Base-by-base conservation (phyloP, 116 monocot species). In the Phalaenopsis hybrid region DNA sequence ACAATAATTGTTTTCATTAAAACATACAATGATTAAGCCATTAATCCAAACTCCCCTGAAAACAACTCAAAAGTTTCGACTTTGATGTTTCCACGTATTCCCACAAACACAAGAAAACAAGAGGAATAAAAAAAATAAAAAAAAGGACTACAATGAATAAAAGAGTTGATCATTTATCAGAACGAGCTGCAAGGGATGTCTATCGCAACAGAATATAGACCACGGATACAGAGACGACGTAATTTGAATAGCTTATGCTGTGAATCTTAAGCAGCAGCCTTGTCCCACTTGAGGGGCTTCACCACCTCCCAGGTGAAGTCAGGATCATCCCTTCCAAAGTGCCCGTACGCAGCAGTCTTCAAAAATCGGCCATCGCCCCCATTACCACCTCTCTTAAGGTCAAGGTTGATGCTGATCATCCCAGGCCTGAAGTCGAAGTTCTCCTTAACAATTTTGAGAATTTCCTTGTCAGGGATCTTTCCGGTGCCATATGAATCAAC, bases 301-400 rank as follows among this genome's bases (percentile, higher is more conserved):
- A 93, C 93, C 2, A 86, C 86, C 84, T 93, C 93, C 93, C 93
- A 93, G 50, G 90, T 93, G 89, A 93, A 93, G 90, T 93, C 93
- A 0, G 93, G 79, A 80, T 90, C 93, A 34, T 93, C 90, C 81
- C 93, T 83, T 37, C 93, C 93, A 73, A 93, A 93, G 83, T 93
- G 93, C 1, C 93, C 93, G 68, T 93, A 93, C 0, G 93, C 93
- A 3, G 93, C 93, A 1, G 93, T 93, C 87, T 93, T 93, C 70
- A 89, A 76, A 82, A 90, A 93, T 84, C 93, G 84, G 23, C 81
- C 78, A 44, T 83, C 85, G 67, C 28, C 28, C 28, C 28, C 28
- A 28, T 28, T 28, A 28, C 86, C 86, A 6, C 92, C 92, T 87
- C 87, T 90, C 88, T 90, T 92, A 31, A 92, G 80, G 68, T 92